Evolutionary conservation across 345 rosid species (phyloP).

Genomic region (Combretum micranthum): DNA sequence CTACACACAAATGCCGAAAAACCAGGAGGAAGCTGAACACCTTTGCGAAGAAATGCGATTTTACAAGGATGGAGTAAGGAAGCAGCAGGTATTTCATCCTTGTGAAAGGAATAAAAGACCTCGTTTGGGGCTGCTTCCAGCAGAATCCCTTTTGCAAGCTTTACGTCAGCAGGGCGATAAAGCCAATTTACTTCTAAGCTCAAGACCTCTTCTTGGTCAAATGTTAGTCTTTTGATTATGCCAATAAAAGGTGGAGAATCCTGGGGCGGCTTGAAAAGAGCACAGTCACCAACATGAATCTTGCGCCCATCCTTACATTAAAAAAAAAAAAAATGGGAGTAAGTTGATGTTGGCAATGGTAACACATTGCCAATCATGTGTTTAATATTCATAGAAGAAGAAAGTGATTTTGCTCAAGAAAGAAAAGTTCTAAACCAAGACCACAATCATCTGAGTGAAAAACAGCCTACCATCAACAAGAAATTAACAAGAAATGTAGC

Average conservation of each 20-base stretch:
- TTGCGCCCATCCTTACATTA: slow-evolving; percentile 66
- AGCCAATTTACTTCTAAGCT: slow-evolving; percentile 79
- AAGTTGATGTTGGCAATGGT: no score
- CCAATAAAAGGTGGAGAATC: slow-evolving; percentile 88
- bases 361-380: no score
- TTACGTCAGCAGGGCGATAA: slow-evolving; percentile 73
- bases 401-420: no score
- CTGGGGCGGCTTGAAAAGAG: slow-evolving; percentile 76
- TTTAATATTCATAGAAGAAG: no score
- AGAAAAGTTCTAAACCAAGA: no score
- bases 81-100: slow-evolving; percentile 87
- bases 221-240: slow-evolving; percentile 45
- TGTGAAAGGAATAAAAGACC: slow-evolving; percentile 84
- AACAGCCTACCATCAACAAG: no score
- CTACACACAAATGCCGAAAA: slow-evolving; percentile 75
- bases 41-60: slow-evolving; percentile 85
- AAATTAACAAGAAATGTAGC: no score
- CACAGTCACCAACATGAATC: slow-evolving; percentile 85
- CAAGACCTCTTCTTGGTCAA: slow-evolving; percentile 41
- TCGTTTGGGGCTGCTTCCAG: slow-evolving; percentile 91
- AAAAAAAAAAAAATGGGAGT: slow-evolving; percentile 1
- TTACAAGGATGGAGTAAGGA: slow-evolving; percentile 92
- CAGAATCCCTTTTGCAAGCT: slow-evolving; percentile 75
- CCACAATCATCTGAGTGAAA: no score
- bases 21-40: slow-evolving; percentile 68